phyloP scores from a whole-genome alignment of 1,139 yeast species.

The Saccharomyces pastorianus region DNA sequence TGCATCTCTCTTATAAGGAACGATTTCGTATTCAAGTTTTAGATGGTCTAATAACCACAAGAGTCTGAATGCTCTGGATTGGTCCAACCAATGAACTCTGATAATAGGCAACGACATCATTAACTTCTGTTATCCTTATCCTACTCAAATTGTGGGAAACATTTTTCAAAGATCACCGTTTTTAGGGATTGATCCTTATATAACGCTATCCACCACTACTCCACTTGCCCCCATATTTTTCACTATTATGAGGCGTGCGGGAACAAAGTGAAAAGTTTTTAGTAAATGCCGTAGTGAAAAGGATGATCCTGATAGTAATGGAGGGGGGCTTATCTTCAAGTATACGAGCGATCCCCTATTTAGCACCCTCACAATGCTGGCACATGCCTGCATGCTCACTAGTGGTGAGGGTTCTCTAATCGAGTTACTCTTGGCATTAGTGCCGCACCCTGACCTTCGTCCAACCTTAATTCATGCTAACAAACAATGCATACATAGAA shows the following conservation, averaged over 20 bases:
- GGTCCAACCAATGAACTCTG: slow-evolving; percentile 38
- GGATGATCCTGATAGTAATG: neutral
- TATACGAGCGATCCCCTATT: neutral
- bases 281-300: neutral
- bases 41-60: slow-evolving; percentile 50
- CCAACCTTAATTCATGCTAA: neutral
- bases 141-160: neutral
- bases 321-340: neutral
- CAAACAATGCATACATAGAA: neutral
- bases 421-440: neutral
- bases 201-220: neutral
- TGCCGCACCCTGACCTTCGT: neutral
- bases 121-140: neutral
- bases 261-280: neutral
- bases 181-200: neutral
- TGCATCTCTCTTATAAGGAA: slow-evolving; percentile 42
- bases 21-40: slow-evolving; percentile 44
- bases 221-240: slow-evolving; percentile 24
- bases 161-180: neutral
- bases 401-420: neutral
- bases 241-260: neutral
- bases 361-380: neutral
- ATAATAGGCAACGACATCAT: slow-evolving; percentile 16
- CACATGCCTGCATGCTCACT: neutral
- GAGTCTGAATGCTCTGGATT: slow-evolving; percentile 47